Evolutionary conservation across 1,284 basidiomycete genomes (phyloP).

Genomic region (Ustilago crameri): DNA sequence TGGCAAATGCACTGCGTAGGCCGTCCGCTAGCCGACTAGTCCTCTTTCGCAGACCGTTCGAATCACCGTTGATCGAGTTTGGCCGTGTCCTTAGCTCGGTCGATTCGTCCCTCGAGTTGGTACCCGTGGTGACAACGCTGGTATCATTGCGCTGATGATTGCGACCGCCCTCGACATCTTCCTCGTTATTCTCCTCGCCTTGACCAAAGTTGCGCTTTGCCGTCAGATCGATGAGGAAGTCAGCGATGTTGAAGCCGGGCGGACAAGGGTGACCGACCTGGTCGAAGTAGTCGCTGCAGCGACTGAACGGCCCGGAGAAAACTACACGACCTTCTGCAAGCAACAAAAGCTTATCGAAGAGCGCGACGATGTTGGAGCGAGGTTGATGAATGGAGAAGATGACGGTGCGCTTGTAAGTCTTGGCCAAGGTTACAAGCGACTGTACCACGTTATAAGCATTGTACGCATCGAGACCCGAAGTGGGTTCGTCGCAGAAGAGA

Average conservation of each 20-base stretch:
- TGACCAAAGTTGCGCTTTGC: constrained; percentile 13
- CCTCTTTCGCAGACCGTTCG: constrained; percentile 69
- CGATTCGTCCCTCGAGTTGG: constrained; percentile 37
- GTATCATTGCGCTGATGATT: constrained; percentile 17
- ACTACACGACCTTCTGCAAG: constrained; percentile 77
- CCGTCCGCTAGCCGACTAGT: constrained; percentile 79
- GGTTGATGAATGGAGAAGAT: constrained; percentile 98
- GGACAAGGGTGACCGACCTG: constrained; percentile 85
- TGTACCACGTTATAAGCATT: constrained; percentile 96
- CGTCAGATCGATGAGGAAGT: constrained; percentile 70
- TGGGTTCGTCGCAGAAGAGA: constrained; percentile 95
- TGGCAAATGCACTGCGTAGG: constrained; percentile 70
- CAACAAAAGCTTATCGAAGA: constrained; percentile 91
- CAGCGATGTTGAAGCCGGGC: constrained; percentile 94
- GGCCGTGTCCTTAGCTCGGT: constrained; percentile 73
- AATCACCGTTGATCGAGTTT: constrained; percentile 74
- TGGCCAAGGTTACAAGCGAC: constrained; percentile 83
- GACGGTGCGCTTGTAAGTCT: constrained; percentile 91
- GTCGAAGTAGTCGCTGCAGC: constrained; percentile 83
- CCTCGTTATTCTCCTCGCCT: not conserved
- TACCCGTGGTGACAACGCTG: constrained; percentile 37
- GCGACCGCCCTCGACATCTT: constrained; percentile 22
- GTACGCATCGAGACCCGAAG: constrained; percentile 87
- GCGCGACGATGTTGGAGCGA: constrained; percentile 93
- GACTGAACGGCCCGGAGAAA: constrained; percentile 80